Conservation (phyloP, 768 basidiomycete genomes). For the Pleurotus citrinopileatus region DNA sequence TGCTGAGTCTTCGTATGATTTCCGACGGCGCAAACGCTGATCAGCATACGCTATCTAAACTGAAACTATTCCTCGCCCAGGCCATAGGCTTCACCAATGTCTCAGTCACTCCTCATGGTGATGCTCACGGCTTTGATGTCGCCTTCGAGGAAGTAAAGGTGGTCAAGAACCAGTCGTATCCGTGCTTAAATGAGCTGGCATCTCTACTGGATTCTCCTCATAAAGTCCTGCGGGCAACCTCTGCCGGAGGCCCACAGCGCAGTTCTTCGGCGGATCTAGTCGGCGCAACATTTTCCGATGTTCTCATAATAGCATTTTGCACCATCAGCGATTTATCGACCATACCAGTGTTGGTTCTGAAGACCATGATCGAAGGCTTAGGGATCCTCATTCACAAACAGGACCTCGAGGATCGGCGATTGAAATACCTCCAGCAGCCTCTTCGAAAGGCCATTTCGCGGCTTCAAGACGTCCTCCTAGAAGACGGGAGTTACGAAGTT, state of each 20-base stretch:
- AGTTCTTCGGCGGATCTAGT: constrained; percentile 43
- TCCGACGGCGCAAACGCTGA: constrained; percentile 59
- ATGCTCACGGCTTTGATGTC: constrained; percentile 50
- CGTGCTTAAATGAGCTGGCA: constrained; percentile 59
- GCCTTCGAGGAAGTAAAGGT: constrained; percentile 46
- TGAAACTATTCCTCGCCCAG: constrained; percentile 55
- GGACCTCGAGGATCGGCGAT: constrained; percentile 54
- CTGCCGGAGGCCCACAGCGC: constrained; percentile 39
- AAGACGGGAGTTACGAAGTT: constrained; percentile 62
- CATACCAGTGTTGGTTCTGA: constrained; percentile 55
- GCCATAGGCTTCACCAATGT: constrained; percentile 56
- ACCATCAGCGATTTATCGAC: constrained; percentile 39
- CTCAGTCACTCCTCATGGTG: constrained; percentile 39
- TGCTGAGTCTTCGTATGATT: constrained; percentile 64
- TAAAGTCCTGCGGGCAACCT: constrained; percentile 42
- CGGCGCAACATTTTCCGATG: constrained; percentile 64
- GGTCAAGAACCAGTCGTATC: constrained; percentile 40
- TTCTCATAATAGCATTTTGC: constrained; percentile 49
- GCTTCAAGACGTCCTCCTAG: constrained; percentile 46
- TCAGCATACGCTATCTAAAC: constrained; percentile 47
- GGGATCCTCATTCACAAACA: constrained; percentile 72
- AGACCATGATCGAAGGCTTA: constrained; percentile 60
- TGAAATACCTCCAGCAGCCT: constrained; percentile 51
- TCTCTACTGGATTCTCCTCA: constrained; percentile 59
- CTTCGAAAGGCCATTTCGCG: constrained; percentile 53